phyloP scores from a whole-genome alignment of 2,329 filamentous ascomycete genomes.

The Aspergillus sclerotialis region DNA sequence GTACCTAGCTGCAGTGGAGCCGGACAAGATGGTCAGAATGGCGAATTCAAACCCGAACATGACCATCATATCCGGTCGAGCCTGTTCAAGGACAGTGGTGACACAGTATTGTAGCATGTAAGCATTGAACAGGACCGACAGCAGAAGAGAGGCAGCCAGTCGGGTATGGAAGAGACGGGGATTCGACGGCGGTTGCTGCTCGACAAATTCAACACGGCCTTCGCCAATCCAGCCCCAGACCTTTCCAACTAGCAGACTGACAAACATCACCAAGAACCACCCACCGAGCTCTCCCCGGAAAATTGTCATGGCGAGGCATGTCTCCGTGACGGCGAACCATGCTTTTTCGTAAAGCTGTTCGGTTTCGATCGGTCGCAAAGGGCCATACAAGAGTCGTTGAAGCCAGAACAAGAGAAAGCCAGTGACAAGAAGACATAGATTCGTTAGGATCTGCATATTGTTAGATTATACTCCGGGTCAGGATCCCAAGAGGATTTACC shows the following conservation, averaged over 20 bases:
- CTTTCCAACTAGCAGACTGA: slow-evolving; percentile 83
- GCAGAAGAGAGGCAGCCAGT: slow-evolving; percentile 66
- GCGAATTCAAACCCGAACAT: slow-evolving; percentile 99
- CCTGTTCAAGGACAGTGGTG: slow-evolving; percentile 74
- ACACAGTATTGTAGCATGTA: slow-evolving; percentile 77
- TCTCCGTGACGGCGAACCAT: slow-evolving; percentile 98
- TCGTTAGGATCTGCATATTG: slow-evolving; percentile 70
- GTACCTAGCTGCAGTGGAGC: slow-evolving; percentile 74
- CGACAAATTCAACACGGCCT: slow-evolving; percentile 84
- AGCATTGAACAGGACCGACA: slow-evolving; percentile 74
- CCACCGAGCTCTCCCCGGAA: slow-evolving; percentile 92
- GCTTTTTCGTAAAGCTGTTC: slow-evolving; percentile 96
- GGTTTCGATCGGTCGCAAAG: slow-evolving; percentile 84
- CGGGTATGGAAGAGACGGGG: slow-evolving; percentile 81
- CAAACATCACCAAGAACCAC: slow-evolving; percentile 96
- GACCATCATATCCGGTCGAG: slow-evolving; percentile 97
- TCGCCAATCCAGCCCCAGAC: slow-evolving; percentile 99
- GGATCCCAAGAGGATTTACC: slow-evolving; percentile 45
- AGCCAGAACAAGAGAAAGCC: slow-evolving; percentile 76
- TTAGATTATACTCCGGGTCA: slow-evolving; percentile 5
- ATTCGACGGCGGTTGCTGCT: slow-evolving; percentile 89
- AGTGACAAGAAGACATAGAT: slow-evolving; percentile 76
- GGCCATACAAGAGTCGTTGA: slow-evolving; percentile 84
- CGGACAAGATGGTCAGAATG: slow-evolving; percentile 70
- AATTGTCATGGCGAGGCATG: slow-evolving; percentile 94